Conservation (phyloP, 2,329 filamentous ascomycete species). For the Diaporthe ampelina region DNA sequence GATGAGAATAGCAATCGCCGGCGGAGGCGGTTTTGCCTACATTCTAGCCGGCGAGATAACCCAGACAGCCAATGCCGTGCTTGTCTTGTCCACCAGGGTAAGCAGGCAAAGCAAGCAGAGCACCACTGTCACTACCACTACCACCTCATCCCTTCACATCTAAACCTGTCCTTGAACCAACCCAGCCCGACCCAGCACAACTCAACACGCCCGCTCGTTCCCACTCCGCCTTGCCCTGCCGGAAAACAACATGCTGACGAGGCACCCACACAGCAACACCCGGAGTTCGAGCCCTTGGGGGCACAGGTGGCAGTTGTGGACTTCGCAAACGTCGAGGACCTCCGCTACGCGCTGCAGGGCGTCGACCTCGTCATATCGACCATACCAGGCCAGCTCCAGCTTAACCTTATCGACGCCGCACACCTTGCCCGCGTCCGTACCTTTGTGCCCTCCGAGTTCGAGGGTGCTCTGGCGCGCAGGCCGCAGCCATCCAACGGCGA, state of each 20-base stretch:
- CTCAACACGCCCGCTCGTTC: not conserved
- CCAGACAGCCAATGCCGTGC: slow-evolving; percentile 75
- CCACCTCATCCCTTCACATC: not conserved
- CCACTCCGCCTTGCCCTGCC: slow-evolving; percentile 37
- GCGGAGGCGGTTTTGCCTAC: slow-evolving; percentile 60
- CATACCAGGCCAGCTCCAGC: slow-evolving; percentile 74
- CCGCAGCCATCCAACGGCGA: slow-evolving; percentile 59
- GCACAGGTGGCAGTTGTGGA: slow-evolving; percentile 80
- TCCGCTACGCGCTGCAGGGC: slow-evolving; percentile 77
- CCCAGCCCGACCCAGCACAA: not conserved
- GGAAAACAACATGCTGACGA: slow-evolving; percentile 13
- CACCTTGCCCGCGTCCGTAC: slow-evolving; percentile 73
- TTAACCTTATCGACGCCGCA: slow-evolving; percentile 80
- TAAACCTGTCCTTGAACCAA: not conserved
- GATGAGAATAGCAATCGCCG: slow-evolving; percentile 65
- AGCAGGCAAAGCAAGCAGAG: slow-evolving; percentile 45
- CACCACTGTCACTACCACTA: not conserved
- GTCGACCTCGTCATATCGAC: slow-evolving; percentile 83
- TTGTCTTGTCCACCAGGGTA: slow-evolving; percentile 78
- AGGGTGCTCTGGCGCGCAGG: slow-evolving; percentile 72
- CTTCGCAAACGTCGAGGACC: slow-evolving; percentile 70
- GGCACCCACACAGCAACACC: slow-evolving; percentile 60
- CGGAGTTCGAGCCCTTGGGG: slow-evolving; percentile 66
- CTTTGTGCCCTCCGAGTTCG: slow-evolving; percentile 83
- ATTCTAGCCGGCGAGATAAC: slow-evolving; percentile 68